Evolutionary conservation across 1,139 yeast genomes (phyloP).

Genomic region (Debaryomyces psychrophilus): DNA sequence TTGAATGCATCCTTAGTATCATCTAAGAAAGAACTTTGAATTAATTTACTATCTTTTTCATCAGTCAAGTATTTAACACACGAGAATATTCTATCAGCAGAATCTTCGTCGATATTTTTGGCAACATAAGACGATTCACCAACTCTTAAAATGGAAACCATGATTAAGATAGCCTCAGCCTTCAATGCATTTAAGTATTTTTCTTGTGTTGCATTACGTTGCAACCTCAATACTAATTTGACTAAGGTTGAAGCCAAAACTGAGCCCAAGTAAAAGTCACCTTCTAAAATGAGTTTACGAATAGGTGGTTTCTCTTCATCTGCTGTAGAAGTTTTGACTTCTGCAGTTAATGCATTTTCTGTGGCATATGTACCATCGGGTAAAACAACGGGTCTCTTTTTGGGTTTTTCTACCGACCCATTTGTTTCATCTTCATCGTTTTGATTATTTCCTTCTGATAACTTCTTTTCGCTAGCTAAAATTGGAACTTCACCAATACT

Average conservation of each 20-base stretch:
- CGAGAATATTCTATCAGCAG: conserved; percentile 85
- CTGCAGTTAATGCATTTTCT: conserved; percentile 78
- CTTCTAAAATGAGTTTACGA: conserved; percentile 78
- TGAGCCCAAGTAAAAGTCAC: conserved; percentile 90
- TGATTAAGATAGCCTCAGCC: conserved; percentile 91
- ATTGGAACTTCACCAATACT: conserved; percentile 93
- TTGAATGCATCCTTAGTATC: conserved; percentile 87
- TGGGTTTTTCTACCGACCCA: conserved; percentile 26
- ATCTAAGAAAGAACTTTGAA: conserved; percentile 78
- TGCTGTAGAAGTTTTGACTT: conserved; percentile 31
- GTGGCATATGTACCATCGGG: conserved; percentile 99
- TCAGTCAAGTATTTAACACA: conserved; percentile 80
- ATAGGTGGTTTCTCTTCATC: conserved; percentile 65
- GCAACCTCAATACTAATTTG: conserved; percentile 81
- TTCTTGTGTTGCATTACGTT: conserved; percentile 56
- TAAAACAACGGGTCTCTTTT: conserved; percentile 76
- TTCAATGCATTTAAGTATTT: conserved; percentile 77
- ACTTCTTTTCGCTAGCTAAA: conserved; percentile 68
- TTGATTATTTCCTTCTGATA: conserved; percentile 37
- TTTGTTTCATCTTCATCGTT: conserved; percentile 33
- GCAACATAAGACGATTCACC: conserved; percentile 81
- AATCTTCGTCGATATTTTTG: conserved; percentile 90
- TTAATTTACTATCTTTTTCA: conserved; percentile 51
- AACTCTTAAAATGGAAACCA: conserved; percentile 89
- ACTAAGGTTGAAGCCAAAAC: conserved; percentile 87